Evolutionary conservation across 1,284 basidiomycete genomes (phyloP).

Genomic region (Ceratobasidium sp.): DNA sequence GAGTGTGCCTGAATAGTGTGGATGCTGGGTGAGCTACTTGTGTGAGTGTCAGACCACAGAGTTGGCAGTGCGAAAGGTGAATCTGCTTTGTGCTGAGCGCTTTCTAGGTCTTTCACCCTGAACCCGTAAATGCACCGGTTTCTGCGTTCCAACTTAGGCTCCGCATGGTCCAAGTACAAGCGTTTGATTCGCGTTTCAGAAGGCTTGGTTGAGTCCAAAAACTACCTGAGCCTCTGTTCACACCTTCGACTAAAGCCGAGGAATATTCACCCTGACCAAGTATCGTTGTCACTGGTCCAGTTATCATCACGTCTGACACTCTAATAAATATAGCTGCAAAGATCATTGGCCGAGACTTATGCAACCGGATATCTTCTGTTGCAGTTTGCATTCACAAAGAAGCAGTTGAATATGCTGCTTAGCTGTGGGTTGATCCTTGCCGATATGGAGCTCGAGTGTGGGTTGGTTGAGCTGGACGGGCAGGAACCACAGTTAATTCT

Average conservation of each 20-base stretch:
- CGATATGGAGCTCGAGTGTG: conserved; percentile 95
- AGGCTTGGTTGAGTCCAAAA: conserved; percentile 90
- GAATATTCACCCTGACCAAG: conserved; percentile 94
- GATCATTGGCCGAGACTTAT: conserved; percentile 79
- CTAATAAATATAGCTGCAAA: conserved; percentile 66
- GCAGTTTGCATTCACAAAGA: conserved; percentile 80
- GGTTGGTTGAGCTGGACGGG: conserved; percentile 65
- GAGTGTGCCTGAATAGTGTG: too few species aligned
- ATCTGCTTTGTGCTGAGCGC: too few species aligned
- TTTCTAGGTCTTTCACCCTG: too few species aligned
- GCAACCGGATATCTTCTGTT: conserved; percentile 69
- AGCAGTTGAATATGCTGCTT: conserved; percentile 84
- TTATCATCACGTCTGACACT: conserved; percentile 17
- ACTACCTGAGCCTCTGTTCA: conserved; percentile 89
- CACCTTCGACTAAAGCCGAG: conserved; percentile 97
- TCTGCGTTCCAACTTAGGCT: conserved; percentile 73
- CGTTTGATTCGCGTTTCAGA: conserved; percentile 80
- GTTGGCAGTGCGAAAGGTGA: too few species aligned
- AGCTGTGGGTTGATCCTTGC: conserved; percentile 93
- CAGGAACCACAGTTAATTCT: conserved; percentile 76
- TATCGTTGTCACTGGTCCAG: conserved; percentile 60
- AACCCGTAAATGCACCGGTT: too few species aligned
- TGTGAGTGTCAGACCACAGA: too few species aligned
- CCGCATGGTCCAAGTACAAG: conserved; percentile 96
- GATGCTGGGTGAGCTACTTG: too few species aligned